phyloP scores from a whole-genome alignment of 2,329 filamentous ascomycete species.

The Aschersonia sp. region DNA sequence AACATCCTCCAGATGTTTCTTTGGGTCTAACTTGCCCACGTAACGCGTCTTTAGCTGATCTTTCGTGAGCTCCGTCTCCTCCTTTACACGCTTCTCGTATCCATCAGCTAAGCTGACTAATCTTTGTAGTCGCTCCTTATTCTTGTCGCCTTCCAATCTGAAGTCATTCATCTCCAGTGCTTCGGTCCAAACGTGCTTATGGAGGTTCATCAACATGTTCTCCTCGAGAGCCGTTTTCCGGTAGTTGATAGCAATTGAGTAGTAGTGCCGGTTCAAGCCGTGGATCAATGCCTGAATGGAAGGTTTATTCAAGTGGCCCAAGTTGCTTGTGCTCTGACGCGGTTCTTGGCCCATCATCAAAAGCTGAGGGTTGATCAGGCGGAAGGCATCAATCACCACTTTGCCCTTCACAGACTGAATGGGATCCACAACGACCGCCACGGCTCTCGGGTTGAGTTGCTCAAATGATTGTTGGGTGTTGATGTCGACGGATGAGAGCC shows the following conservation, averaged over 20 bases:
- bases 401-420: slow-evolving; percentile 99
- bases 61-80: slow-evolving; percentile 93
- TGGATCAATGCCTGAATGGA: slow-evolving; percentile 99
- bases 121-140: slow-evolving; percentile 76
- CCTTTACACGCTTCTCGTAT: slow-evolving; percentile 97
- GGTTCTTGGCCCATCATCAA: slow-evolving; percentile 97
- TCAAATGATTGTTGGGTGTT: slow-evolving; percentile 99
- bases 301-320: slow-evolving; percentile 96
- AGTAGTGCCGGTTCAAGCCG: slow-evolving; percentile 96
- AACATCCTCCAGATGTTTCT: slow-evolving; percentile 97
- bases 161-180: slow-evolving; percentile 96
- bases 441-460: slow-evolving; percentile 88
- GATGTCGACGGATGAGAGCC: slow-evolving; percentile 97
- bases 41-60: slow-evolving; percentile 98
- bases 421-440: slow-evolving; percentile 94
- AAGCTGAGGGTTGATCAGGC: slow-evolving; percentile 93
- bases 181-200: slow-evolving; percentile 99
- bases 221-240: slow-evolving; percentile 94
- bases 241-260: slow-evolving; percentile 97
- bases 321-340: slow-evolving; percentile 90
- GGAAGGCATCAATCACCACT: slow-evolving; percentile 97
- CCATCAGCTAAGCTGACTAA: slow-evolving; percentile 84
- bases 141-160: slow-evolving; percentile 65
- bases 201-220: slow-evolving; percentile 99
- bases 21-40: slow-evolving; percentile 95